phyloP scores from a whole-genome alignment of 163 green algal genomes.

The Scenedesmus sp. region DNA sequence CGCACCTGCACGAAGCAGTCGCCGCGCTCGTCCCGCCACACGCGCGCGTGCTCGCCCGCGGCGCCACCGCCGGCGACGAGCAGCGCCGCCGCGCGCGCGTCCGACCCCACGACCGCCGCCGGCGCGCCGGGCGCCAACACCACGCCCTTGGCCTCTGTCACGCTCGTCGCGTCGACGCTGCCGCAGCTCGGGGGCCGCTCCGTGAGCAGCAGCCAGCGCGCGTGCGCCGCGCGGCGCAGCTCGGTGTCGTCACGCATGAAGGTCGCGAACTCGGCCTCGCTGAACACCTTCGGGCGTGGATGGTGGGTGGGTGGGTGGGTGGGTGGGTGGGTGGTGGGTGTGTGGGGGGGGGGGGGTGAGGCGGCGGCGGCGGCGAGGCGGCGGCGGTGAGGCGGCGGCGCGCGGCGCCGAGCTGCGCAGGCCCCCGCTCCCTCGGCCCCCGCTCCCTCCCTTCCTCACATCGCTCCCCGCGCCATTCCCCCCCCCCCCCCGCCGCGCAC shows the following conservation, averaged over 20 bases:
- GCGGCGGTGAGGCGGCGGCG: no score
- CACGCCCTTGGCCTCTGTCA: slow-evolving; percentile 29
- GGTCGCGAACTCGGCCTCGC: slow-evolving; percentile 52
- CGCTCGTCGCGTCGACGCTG: slow-evolving; percentile 38
- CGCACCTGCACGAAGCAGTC: slow-evolving; percentile 30
- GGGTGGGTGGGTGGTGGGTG: no score
- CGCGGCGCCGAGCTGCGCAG: no score
- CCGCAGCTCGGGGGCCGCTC: slow-evolving; percentile 40
- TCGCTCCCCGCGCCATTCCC: no score
- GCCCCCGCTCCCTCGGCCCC: no score
- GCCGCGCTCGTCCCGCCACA: slow-evolving; percentile 27
- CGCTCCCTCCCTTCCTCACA: no score
- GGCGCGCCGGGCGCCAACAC: neutral
- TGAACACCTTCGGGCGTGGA: slow-evolving; percentile 22
- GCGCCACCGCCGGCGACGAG: slow-evolving; percentile 1
- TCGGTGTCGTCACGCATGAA: slow-evolving; percentile 79
- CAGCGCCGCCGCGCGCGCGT: slow-evolving; percentile 2
- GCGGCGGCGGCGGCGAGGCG: no score
- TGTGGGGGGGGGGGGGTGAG: no score
- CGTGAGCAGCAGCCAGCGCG: slow-evolving; percentile 81
- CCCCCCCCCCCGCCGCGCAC: no score
- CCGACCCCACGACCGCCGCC: neutral
- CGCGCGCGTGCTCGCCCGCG: slow-evolving; percentile 40
- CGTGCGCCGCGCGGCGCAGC: slow-evolving; percentile 69
- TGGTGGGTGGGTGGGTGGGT: no score